These are phyloP conservation scores for Phellopilus nigrolimitatus DNA, from an alignment of 1,284 basidiomycete species.

Conservation along the genomic window DNA sequence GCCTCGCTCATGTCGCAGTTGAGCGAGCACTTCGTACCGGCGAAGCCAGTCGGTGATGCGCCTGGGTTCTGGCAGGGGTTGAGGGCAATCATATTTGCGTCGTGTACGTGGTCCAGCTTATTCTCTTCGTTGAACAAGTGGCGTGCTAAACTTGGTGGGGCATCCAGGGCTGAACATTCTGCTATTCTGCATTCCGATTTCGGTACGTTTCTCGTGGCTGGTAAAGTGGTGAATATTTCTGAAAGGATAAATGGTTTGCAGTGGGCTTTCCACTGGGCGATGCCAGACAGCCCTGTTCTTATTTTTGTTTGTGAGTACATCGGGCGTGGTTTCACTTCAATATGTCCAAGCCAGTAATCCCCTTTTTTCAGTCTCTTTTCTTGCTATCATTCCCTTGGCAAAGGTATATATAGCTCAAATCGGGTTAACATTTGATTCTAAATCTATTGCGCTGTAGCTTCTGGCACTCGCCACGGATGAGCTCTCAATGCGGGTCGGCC, in stretches of 20 bases:
- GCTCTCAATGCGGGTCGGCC: constrained; percentile 75
- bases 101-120: constrained; percentile 38
- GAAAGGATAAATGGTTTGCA: constrained; percentile 26
- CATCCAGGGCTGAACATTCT: constrained; percentile 58
- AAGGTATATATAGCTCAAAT: constrained; percentile 40
- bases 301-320: constrained; percentile 66
- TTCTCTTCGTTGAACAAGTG: background rate
- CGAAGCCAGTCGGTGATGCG: constrained; percentile 22
- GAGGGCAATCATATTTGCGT: constrained; percentile 43
- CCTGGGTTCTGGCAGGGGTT: constrained; percentile 43
- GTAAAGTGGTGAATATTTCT: background rate
- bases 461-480: constrained; percentile 88
- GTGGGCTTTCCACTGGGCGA: constrained; percentile 71
- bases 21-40: too few relatives aligned
- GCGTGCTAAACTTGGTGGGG: background rate
- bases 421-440: background rate
- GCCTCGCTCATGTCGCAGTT: too few relatives aligned
- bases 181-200: constrained; percentile 62
- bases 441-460: constrained; percentile 40
- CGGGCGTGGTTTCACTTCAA: background rate
- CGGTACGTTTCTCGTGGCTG: constrained; percentile 39
- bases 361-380: constrained; percentile 55
- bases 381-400: constrained; percentile 72
- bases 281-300: constrained; percentile 46
- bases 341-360: background rate